These are phyloP conservation scores for Phoma herbarum DNA, from an alignment of 2,329 filamentous ascomycete genomes.

Conservation along the genomic window DNA sequence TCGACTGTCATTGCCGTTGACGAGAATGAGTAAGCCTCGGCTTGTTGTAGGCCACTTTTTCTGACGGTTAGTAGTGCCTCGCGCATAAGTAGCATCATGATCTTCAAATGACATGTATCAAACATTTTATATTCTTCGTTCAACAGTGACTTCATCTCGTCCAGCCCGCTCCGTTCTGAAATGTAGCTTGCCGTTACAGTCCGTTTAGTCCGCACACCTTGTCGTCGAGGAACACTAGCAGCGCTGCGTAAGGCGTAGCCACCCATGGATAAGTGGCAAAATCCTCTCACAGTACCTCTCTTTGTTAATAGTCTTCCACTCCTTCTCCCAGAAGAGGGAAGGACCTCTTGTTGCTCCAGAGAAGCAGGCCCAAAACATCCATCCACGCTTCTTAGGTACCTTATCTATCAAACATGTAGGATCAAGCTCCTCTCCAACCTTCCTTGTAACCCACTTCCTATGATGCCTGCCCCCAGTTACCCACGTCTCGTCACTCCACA, in stretches of 20 bases:
- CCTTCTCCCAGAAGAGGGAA: not conserved
- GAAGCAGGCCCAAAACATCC: not conserved
- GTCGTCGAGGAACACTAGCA: not conserved
- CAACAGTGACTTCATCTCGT: not conserved
- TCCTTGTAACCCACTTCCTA: not conserved
- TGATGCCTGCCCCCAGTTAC: not conserved
- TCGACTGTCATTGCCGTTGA: conserved; percentile 64
- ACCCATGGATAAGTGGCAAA: not conserved
- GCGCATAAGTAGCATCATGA: not conserved
- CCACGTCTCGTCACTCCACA: not conserved
- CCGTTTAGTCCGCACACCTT: not conserved
- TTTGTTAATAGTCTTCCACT: not conserved
- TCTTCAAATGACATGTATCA: not conserved
- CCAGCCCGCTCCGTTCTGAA: not conserved
- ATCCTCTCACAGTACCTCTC: conserved; percentile 1
- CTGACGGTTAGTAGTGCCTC: not conserved
- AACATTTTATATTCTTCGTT: not conserved
- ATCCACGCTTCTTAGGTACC: not conserved
- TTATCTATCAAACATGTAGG: not conserved
- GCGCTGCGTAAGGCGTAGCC: not conserved
- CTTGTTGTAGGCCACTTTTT: too few relatives aligned
- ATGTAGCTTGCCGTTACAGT: not conserved
- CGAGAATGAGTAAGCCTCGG: conserved; percentile 66
- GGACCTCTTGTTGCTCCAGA: not conserved
- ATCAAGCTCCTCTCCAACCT: not conserved